phyloP scores from a whole-genome alignment of 1,284 basidiomycete species.

The Puccinia horiana region DNA sequence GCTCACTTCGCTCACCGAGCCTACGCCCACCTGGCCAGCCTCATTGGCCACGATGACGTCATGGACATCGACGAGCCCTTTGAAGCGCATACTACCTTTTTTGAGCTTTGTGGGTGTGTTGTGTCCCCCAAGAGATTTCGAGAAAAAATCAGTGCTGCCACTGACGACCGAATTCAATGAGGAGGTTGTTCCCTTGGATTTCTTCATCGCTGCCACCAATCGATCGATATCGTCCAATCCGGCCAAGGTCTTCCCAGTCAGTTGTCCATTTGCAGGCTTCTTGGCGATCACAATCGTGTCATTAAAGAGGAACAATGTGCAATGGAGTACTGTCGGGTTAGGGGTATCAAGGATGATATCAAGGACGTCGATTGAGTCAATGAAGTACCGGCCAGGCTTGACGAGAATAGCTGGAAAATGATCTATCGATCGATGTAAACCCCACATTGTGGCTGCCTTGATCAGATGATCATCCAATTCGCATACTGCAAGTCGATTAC shows the following conservation, averaged over 20 bases:
- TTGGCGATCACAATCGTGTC: conserved; percentile 92
- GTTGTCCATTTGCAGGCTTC: conserved; percentile 70
- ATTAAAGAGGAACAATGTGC: conserved; percentile 89
- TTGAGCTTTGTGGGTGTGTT: conserved; percentile 61
- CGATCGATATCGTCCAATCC: conserved; percentile 83
- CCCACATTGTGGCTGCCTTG: conserved; percentile 83
- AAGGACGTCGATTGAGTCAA: conserved; percentile 92
- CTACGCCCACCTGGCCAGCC: neutral
- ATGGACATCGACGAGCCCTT: conserved; percentile 79
- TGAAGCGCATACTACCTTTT: conserved; percentile 78
- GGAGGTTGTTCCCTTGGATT: conserved; percentile 61
- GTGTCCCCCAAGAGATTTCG: conserved; percentile 61
- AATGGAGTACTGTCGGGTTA: conserved; percentile 67
- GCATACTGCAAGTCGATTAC: conserved; percentile 85
- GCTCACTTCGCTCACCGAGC: conserved; percentile 17
- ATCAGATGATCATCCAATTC: conserved; percentile 89
- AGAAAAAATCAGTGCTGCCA: conserved; percentile 63
- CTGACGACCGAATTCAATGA: conserved; percentile 49
- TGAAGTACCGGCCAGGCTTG: conserved; percentile 79
- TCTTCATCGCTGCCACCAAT: conserved; percentile 61
- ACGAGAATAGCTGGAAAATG: conserved; percentile 83
- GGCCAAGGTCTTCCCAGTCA: conserved; percentile 71
- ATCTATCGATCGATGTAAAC: conserved; percentile 79
- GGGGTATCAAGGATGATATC: conserved; percentile 65
- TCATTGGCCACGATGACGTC: conserved; percentile 68